phyloP scores from a whole-genome alignment of 1,284 basidiomycete genomes.

The Boletus albobrunnescens region DNA sequence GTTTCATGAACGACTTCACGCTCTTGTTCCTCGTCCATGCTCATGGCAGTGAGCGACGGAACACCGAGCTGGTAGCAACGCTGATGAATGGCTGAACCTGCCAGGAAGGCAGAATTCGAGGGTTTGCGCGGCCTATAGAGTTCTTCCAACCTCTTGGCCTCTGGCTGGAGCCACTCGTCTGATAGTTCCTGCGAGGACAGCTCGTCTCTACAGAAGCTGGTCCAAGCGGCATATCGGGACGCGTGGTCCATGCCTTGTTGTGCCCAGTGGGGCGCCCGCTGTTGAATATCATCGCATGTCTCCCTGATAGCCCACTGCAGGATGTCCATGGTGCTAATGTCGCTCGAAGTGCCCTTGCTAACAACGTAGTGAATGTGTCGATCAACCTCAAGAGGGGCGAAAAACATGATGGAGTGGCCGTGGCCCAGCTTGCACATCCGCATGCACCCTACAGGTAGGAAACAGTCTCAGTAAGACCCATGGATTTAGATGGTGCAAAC shows the following conservation, averaged over 20 bases:
- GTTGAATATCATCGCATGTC: conserved; percentile 43
- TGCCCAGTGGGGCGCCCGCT: conserved; percentile 42
- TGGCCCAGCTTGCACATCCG: conserved; percentile 49
- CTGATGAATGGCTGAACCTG: conserved; percentile 25
- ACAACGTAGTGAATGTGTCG: conserved; percentile 35
- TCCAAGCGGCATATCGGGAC: conserved; percentile 35
- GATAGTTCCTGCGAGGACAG: conserved; percentile 19
- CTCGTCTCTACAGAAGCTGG: conserved; percentile 12
- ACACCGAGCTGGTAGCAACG: conserved; percentile 33
- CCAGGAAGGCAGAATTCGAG: not conserved
- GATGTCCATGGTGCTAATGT: conserved; percentile 34
- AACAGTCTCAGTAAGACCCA: not conserved
- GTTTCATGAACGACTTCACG: conserved; percentile 44
- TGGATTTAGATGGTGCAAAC: not conserved
- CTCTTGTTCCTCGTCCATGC: conserved; percentile 48
- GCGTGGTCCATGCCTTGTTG: conserved; percentile 45
- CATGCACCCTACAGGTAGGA: conserved; percentile 42
- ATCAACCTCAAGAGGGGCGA: conserved; percentile 47
- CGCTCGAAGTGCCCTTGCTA: not conserved
- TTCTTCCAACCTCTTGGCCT: conserved; percentile 37
- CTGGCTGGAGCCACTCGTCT: conserved; percentile 37
- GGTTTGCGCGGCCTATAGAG: conserved; percentile 31
- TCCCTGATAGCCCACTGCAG: conserved; percentile 45
- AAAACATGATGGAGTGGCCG: conserved; percentile 49
- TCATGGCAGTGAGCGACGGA: conserved; percentile 9